phyloP scores from a whole-genome alignment of 2,329 filamentous ascomycete genomes.

The Phialophora verrucosa region DNA sequence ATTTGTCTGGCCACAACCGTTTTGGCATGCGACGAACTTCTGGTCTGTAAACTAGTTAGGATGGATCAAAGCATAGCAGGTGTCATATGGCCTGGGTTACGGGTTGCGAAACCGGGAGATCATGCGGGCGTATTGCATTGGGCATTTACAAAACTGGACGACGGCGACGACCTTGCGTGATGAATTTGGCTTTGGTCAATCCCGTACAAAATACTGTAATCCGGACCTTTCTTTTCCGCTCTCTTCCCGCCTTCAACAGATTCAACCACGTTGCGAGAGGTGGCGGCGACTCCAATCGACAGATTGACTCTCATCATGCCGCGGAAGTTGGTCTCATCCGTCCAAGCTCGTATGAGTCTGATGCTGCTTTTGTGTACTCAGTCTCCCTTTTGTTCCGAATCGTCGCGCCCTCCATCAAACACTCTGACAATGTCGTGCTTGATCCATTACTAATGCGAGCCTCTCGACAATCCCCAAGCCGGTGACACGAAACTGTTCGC shows the following conservation, averaged over 20 bases:
- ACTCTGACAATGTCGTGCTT: neutral
- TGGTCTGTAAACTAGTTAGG: constrained; percentile 3
- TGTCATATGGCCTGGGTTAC: neutral
- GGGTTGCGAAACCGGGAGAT: neutral
- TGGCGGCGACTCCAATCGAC: neutral
- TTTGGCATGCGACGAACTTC: neutral
- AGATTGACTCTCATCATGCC: neutral
- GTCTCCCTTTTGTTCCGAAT: neutral
- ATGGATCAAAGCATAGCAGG: constrained; percentile 21
- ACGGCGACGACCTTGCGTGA: neutral
- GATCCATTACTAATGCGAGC: neutral
- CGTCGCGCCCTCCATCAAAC: neutral
- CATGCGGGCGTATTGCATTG: neutral
- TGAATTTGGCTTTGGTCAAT: neutral
- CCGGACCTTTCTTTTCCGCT: neutral
- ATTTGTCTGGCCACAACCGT: neutral
- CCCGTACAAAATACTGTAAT: neutral
- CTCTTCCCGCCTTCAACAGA: neutral
- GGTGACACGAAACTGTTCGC: neutral
- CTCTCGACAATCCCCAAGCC: neutral
- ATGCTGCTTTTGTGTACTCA: neutral
- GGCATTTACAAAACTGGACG: neutral
- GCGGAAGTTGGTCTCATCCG: neutral
- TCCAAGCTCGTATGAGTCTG: neutral
- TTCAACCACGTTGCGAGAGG: neutral